Evolutionary conservation across 169 alveolate species (phyloP).

Genomic region (Plasmodium inui): DNA sequence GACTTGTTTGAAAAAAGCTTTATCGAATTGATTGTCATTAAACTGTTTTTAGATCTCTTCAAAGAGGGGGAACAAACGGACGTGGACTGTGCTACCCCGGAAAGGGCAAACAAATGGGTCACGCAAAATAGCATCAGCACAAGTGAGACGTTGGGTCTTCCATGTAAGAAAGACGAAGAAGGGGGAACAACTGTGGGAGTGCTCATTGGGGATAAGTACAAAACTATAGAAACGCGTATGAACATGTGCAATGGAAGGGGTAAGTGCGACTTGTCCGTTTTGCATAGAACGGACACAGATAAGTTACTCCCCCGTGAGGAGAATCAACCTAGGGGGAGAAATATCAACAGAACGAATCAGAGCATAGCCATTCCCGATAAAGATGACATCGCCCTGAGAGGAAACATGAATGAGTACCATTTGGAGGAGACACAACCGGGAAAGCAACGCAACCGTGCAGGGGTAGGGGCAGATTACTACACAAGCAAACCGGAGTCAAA

Average conservation of each 20-base stretch:
- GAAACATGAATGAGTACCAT: neutral
- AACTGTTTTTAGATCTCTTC: conserved; percentile 31
- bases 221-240: too few relatives aligned
- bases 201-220: neutral
- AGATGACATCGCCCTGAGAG: neutral
- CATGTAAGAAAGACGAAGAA: neutral
- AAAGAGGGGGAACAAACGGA: neutral
- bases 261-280: neutral
- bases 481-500: conserved; percentile 4
- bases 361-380: neutral
- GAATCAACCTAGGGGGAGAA: neutral
- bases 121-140: neutral
- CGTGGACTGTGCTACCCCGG: neutral
- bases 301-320: neutral
- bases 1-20: conserved; percentile 34
- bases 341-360: neutral
- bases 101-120: neutral
- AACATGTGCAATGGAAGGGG: too few relatives aligned
- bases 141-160: neutral
- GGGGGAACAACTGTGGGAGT: neutral
- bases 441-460: neutral
- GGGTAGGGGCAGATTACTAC: conserved; percentile 10
- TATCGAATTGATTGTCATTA: conserved; percentile 34
- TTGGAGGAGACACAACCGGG: neutral
- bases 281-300: neutral